Evolutionary conservation across 2,329 filamentous ascomycete species (phyloP).

Genomic region (Colletotrichum sp.): DNA sequence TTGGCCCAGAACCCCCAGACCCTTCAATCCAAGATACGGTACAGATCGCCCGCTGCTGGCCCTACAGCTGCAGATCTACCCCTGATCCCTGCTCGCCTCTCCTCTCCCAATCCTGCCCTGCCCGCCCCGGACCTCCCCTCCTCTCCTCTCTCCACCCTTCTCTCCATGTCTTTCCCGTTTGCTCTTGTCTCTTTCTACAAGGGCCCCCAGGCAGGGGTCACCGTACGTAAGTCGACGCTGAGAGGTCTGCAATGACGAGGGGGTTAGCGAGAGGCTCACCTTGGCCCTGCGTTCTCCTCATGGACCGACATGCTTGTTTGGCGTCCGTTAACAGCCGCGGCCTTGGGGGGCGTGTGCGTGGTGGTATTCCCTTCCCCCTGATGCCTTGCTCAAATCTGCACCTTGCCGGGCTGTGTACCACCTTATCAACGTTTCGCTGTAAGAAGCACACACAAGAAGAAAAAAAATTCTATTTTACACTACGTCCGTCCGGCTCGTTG

Average conservation of each 20-base stretch:
- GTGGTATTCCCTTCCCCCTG: neutral
- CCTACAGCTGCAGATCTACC: neutral
- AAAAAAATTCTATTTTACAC: neutral
- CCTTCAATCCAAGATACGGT: neutral
- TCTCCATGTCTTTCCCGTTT: neutral
- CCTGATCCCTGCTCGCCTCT: neutral
- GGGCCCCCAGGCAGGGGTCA: neutral
- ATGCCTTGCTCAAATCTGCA: neutral
- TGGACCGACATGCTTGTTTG: neutral
- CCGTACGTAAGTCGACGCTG: neutral
- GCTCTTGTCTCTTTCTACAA: neutral
- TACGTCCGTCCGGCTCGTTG: neutral
- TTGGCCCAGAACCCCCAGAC: neutral
- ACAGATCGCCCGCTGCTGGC: constrained; percentile 9
- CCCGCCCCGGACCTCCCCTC: neutral
- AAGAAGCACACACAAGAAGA: neutral
- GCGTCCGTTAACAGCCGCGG: neutral
- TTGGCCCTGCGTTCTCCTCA: neutral
- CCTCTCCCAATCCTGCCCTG: neutral
- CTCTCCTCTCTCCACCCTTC: neutral
- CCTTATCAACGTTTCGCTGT: neutral
- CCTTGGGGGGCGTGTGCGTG: neutral
- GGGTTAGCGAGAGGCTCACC: neutral
- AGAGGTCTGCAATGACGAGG: neutral
- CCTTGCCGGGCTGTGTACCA: neutral